Conservation (phyloP, 2,329 filamentous ascomycete genomes). For the Xylaria sp. region DNA sequence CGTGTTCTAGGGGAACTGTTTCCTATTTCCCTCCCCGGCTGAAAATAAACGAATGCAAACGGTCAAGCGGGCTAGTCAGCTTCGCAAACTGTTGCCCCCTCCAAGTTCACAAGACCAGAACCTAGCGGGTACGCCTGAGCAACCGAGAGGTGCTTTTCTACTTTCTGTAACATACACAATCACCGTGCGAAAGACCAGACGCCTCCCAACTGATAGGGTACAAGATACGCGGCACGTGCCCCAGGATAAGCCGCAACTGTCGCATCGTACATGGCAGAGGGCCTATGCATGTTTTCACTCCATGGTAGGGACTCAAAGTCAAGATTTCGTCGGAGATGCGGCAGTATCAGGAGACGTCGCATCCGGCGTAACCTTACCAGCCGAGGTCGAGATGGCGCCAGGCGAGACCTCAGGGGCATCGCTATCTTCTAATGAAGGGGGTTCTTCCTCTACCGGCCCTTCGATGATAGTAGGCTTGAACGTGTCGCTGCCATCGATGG, state of each 20-base stretch:
- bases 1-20: too few species aligned
- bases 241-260: too few species aligned
- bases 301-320: neutral
- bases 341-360: slow-evolving; percentile 18
- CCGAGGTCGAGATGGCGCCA: slow-evolving; percentile 29
- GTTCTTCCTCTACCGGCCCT: slow-evolving; percentile 56
- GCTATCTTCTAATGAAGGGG: slow-evolving; percentile 40
- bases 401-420: slow-evolving; percentile 35
- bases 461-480: slow-evolving; percentile 58
- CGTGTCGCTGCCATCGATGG: slow-evolving; percentile 42
- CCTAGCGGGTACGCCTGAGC: too few species aligned
- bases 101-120: too few species aligned
- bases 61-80: slow-evolving; percentile 6
- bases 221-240: too few species aligned
- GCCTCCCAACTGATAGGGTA: too few species aligned
- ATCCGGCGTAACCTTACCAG: slow-evolving; percentile 17
- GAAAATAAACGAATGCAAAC: slow-evolving; percentile 8
- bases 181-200: slow-evolving; percentile 3
- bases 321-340: slow-evolving; percentile 10
- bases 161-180: too few species aligned
- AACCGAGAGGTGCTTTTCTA: too few species aligned
- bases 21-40: too few species aligned
- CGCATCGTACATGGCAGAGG: too few species aligned
- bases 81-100: neutral
- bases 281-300: too few species aligned